Base-by-base conservation (phyloP, 1,139 yeast species). In the Nakaseomyces glabratus region DNA sequence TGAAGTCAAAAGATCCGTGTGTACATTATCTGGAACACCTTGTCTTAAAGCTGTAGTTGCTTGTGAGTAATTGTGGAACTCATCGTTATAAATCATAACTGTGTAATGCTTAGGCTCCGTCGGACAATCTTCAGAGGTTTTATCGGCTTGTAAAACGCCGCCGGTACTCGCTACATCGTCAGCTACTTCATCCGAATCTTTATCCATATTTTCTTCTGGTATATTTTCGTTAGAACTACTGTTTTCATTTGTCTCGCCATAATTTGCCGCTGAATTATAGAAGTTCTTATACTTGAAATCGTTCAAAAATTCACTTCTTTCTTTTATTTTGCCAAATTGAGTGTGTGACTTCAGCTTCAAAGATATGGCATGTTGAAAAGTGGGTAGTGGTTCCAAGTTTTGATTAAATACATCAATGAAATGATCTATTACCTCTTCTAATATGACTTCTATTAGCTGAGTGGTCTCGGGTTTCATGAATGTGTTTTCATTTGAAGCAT, bases 61-160 rank as follows among this genome's bases (percentile, higher is more conserved):
- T 39, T 61, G 62, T 1, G 66, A 62, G 44, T 68, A 69, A 47
- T 73, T 69, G 50, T 81, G 90, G 43, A 63, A 66, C 49, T 81
- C 90, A 49, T 81, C 93, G 52, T 81, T 81, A 80, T 86, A 81
- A 14, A 80, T 60, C 15, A 77, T 54, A 21, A 76, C 62, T 32
- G 62, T 59, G 63, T 71, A 73, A 24, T 60, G 51, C 10, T 44
- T 44, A 26, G 41, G 36, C 9, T 40, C 42, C 6, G 28, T 20
- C 21, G 21, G 18, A 26, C 17, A 26, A 4, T 60, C 64, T n/a
- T n/a, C n/a, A n/a, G n/a, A n/a, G n/a, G n/a, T n/a, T n/a, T n/a
- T n/a, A n/a, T n/a, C n/a, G n/a, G n/a, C n/a, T n/a, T n/a, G n/a
- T n/a, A n/a, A n/a, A n/a, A n/a, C n/a, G n/a, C n/a, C n/a, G n/a